Conservation (phyloP, 768 basidiomycete genomes). For the Hypholoma sublateritium region DNA sequence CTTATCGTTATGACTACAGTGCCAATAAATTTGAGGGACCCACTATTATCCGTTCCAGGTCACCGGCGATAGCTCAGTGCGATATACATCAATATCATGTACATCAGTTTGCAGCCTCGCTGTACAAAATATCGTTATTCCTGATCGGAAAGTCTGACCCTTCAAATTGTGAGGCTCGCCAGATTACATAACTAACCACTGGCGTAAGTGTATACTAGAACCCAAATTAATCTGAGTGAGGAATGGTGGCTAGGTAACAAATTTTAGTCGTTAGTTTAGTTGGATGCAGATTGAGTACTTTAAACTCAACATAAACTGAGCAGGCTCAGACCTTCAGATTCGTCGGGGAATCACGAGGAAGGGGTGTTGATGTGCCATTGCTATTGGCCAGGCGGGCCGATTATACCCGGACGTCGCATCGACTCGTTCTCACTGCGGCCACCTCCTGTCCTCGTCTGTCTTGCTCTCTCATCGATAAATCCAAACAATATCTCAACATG, state of each 20-base stretch:
- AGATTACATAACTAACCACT: too few species aligned
- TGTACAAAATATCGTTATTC: constrained; percentile 3
- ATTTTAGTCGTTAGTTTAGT: too few species aligned
- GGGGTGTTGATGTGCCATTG: too few species aligned
- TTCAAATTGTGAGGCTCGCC: background rate
- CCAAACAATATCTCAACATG: constrained; percentile 28
- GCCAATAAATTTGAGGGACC: constrained; percentile 13
- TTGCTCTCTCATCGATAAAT: background rate
- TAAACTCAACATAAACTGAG: too few species aligned
- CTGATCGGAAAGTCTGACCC: background rate
- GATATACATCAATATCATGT: background rate
- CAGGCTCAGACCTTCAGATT: too few species aligned
- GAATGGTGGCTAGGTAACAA: too few species aligned
- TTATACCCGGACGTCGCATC: background rate
- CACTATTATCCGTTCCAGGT: too few species aligned
- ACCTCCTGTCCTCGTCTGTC: background rate
- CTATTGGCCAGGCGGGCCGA: too few species aligned
- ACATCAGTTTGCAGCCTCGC: background rate
- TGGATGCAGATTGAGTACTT: too few species aligned
- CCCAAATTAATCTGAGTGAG: too few species aligned
- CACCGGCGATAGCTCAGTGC: background rate
- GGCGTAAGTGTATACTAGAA: too few species aligned
- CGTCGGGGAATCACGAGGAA: too few species aligned
- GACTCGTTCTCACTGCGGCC: background rate
- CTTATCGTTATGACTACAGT: background rate